phyloP scores from a whole-genome alignment of 2,329 filamentous ascomycete species.

The Diplodia mutila region DNA sequence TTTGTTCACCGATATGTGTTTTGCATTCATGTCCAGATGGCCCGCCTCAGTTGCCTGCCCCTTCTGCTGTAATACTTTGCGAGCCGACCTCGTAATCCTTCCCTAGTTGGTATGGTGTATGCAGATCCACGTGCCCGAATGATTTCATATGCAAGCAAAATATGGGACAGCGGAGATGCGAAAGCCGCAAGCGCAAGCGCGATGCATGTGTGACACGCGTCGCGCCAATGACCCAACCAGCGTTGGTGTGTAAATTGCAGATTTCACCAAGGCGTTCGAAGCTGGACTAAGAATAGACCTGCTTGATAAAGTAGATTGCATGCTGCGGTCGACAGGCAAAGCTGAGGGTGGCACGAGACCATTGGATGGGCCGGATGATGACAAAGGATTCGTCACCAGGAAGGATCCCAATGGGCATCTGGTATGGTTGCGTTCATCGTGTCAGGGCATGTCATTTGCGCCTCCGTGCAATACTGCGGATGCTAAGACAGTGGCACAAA shows the following conservation, averaged over 20 bases:
- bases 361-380: background rate
- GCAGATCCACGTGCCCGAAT: no score
- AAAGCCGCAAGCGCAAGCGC: no score
- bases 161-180: no score
- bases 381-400: conserved; percentile 7
- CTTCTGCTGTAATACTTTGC: no score
- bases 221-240: background rate
- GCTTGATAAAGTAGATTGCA: background rate
- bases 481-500: background rate
- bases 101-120: no score
- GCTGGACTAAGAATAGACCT: conserved; percentile 7
- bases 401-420: background rate
- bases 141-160: no score
- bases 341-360: background rate
- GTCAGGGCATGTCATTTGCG: background rate
- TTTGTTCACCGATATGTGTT: no score
- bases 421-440: background rate
- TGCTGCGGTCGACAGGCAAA: background rate
- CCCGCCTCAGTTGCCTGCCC: no score
- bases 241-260: background rate
- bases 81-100: no score
- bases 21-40: no score
- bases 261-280: conserved; percentile 4
- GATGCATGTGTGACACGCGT: no score
- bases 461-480: background rate